These are phyloP conservation scores for Syzygium grande DNA, from an alignment of 345 rosid genomes.

Conservation along the genomic window DNA sequence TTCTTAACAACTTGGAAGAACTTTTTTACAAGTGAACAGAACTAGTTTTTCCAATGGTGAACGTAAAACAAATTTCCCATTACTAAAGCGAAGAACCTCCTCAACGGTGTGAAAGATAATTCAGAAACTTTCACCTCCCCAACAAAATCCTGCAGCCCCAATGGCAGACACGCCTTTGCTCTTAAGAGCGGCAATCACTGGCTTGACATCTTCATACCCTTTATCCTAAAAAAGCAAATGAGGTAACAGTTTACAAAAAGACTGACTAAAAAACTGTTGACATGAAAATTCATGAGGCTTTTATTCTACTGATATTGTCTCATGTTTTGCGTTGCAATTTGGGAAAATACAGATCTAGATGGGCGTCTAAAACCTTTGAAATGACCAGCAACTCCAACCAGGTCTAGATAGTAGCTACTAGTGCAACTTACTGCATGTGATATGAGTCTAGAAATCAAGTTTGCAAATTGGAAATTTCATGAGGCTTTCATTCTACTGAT, in stretches of 20 bases:
- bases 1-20: not conserved
- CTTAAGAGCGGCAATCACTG: constrained; percentile 18
- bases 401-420: not conserved
- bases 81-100: not conserved
- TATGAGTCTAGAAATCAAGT: not conserved
- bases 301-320: not conserved
- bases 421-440: not conserved
- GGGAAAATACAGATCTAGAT: not conserved
- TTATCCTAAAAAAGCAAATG: constrained; percentile 12
- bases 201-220: constrained; percentile 24
- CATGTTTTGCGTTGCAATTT: not conserved
- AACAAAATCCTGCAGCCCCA: constrained; percentile 37
- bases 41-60: not conserved
- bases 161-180: constrained; percentile 14
- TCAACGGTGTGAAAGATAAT: not conserved
- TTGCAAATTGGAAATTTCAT: not conserved
- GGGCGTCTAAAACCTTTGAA: not conserved
- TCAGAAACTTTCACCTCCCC: constrained; percentile 23
- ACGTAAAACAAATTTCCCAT: not conserved
- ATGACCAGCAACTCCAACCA: not conserved
- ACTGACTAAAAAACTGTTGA: not conserved
- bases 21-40: not conserved
- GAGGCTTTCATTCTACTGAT: not conserved
- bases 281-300: not conserved
- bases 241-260: not conserved